Conservation (phyloP, 208 protist species). For the Trichomonas vaginalis region DNA sequence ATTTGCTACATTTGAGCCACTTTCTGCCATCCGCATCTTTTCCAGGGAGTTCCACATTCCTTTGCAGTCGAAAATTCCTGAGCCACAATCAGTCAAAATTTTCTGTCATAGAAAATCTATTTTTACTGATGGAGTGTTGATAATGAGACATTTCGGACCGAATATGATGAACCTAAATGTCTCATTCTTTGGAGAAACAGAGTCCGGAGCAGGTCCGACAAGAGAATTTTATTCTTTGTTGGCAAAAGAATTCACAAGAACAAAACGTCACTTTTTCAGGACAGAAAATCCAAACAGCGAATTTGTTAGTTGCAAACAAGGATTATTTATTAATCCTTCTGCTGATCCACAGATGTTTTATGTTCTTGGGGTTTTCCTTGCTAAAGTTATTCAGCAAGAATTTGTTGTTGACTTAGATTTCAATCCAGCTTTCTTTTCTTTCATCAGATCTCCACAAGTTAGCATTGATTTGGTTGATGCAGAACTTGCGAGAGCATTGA, state of each 20-base stretch:
- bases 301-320: background rate
- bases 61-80: background rate
- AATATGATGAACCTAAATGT: background rate
- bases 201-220: background rate
- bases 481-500: background rate
- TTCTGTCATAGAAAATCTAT: background rate
- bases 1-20: background rate
- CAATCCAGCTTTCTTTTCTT: background rate
- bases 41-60: background rate
- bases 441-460: background rate
- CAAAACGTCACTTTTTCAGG: background rate
- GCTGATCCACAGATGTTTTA: background rate
- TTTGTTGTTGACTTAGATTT: background rate
- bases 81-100: background rate
- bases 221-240: background rate
- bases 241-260: background rate
- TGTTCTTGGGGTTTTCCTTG: background rate
- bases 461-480: background rate
- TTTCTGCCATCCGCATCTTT: background rate
- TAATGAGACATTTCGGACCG: background rate
- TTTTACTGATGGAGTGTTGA: background rate
- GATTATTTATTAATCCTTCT: background rate
- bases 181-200: background rate
- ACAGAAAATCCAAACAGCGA: background rate
- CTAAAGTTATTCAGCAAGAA: background rate